Conservation (phyloP, 495 filamentous ascomycete species). For the Penicillium chermesinum region DNA sequence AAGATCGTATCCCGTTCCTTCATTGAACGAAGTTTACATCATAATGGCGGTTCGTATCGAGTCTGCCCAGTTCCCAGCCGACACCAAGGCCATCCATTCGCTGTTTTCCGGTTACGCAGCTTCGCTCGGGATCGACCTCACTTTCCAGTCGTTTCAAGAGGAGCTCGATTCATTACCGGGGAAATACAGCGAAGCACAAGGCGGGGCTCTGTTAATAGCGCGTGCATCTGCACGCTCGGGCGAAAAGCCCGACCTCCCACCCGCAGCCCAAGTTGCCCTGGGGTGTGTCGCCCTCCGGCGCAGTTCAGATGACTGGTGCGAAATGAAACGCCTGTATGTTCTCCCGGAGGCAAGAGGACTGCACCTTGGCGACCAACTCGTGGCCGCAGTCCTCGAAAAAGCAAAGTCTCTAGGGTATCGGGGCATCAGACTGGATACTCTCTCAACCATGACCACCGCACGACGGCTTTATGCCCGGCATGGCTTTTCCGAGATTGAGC, state of each 20-base stretch:
- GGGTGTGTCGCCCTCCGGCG: conserved; percentile 45
- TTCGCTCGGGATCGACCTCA: conserved; percentile 50
- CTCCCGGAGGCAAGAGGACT: conserved; percentile 39
- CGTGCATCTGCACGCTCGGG: conserved; percentile 13
- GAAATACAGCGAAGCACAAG: conserved; percentile 41
- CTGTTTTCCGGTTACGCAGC: conserved; percentile 52
- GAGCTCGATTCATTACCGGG: conserved; percentile 52
- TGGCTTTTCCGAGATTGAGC: conserved; percentile 50
- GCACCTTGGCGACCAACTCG: conserved; percentile 44
- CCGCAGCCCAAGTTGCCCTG: conserved; percentile 19
- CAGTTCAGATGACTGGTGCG: conserved; percentile 36
- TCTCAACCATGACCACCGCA: conserved; percentile 51
- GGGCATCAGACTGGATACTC: conserved; percentile 54
- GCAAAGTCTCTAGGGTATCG: conserved; percentile 46
- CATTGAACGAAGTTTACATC: neutral
- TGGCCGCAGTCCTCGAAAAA: conserved; percentile 36
- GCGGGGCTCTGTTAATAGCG: conserved; percentile 47
- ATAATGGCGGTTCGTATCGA: conserved; percentile 22
- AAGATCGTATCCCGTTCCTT: too few relatives aligned
- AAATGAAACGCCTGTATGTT: conserved; percentile 58
- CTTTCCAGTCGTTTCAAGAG: conserved; percentile 50
- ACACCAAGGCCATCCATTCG: conserved; percentile 25
- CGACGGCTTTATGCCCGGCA: conserved; percentile 43
- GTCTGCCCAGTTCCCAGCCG: conserved; percentile 28
- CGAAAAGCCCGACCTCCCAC: too few relatives aligned